Base-by-base conservation (phyloP, 1,284 basidiomycete genomes). In the Microbotryum silenes-acaulis region DNA sequence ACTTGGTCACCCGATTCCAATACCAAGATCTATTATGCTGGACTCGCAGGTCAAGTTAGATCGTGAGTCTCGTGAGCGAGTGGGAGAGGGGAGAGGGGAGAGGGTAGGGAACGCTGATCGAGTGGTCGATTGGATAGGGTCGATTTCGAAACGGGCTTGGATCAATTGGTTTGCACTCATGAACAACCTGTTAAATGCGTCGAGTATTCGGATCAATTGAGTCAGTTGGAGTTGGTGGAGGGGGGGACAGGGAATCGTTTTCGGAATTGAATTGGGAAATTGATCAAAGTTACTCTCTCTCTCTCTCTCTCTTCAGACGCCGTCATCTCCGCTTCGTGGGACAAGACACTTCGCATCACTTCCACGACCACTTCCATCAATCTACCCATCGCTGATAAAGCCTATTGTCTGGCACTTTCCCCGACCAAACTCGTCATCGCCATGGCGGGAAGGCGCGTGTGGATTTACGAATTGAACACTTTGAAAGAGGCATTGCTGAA, bases 261-360 rank as follows among this genome's bases (percentile, higher is more conserved):
- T 23, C 23, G 23, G 25, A 25, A 25, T 25, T 25, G 25, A 25
- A 25, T 25, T 3, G 25, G 27, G 4, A 6, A 27, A 27, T 27
- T 27, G 6, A 27, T 25, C 2, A 25, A 25, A 25, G 3, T 25
- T 4, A 6, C 4, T 27, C 27, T 27, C 6, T 27, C 6, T 27
- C 6, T 27, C 27, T 6, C 27, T 5, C 1, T 27, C 31, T 31
- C 9, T 25, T 25, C 31, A 91, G 88, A 86, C 70, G 69, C 78
- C 1, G 78, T 96, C 45, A 81, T 94, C 54, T 86, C 89, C 0
- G 89, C 88, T 16, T 92, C 90, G 23, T 96, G 91, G 91, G 92
- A 97, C 74, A 83, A 85, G 60, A 87, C 88, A 0, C 70, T 96
- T 29, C 85, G 86, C n/a, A 82, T 92, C 71, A 70, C 61, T 27